A percentile compares a stretch with the other conserved stretches of the same genome.
Evolutionary conservation across 257 asterid species (phyloP).

Genomic region (Echium plantagineum): DNA sequence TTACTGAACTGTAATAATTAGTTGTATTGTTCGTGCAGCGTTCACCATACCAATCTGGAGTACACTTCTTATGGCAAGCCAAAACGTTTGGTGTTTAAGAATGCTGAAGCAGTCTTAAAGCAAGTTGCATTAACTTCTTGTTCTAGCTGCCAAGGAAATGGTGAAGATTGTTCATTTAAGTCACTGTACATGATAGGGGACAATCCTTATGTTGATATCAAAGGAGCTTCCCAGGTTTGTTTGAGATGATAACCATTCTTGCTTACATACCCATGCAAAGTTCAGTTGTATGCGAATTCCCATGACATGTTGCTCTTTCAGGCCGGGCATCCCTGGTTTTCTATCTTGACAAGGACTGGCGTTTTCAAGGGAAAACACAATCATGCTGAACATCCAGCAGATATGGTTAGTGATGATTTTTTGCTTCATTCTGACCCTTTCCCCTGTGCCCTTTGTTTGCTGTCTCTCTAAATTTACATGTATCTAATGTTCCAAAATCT

Average conservation of each 20-base stretch:
- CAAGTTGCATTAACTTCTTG: conserved; percentile 29
- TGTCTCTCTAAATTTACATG: neutral
- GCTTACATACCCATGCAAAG: neutral
- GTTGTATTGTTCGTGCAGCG: conserved; percentile 30
- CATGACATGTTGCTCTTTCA: conserved; percentile 15
- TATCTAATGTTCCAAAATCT: neutral
- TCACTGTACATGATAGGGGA: conserved; percentile 86
- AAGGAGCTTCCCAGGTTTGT: conserved; percentile 73
- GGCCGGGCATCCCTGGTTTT: conserved; percentile 86
- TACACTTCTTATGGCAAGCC: conserved; percentile 89
- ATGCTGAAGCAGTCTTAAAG: conserved; percentile 57
- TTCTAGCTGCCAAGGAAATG: conserved; percentile 13
- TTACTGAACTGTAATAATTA: neutral
- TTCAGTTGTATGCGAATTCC: neutral
- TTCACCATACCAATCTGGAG: conserved; percentile 45
- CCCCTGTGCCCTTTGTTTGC: neutral
- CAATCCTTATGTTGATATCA: conserved; percentile 74
- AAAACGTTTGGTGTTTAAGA: conserved; percentile 54
- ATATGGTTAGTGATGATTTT: conserved; percentile 37
- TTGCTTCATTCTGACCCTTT: neutral
- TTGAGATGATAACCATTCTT: conserved; percentile 7
- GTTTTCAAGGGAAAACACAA: conserved; percentile 72
- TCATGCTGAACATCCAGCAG: conserved; percentile 53
- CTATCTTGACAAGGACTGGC: conserved; percentile 83
- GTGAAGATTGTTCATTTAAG: conserved; percentile 26